phyloP scores from a whole-genome alignment of 2,329 filamentous ascomycete genomes.

The Thyridium curvatum region DNA sequence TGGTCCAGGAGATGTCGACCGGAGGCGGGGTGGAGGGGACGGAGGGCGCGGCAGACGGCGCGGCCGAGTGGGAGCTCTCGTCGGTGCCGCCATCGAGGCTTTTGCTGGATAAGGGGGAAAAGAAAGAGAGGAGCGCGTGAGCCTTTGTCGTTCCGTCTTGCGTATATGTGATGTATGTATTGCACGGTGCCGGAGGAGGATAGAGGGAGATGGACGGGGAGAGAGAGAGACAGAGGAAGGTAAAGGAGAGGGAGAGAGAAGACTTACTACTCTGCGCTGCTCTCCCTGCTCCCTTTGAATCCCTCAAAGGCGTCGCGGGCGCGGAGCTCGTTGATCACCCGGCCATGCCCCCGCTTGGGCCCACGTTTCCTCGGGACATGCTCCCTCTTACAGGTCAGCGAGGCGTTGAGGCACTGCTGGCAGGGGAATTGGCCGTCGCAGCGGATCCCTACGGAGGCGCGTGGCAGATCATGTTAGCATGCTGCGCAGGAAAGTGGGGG shows the following conservation, averaged over 20 bases:
- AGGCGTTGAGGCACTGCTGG: conserved; percentile 53
- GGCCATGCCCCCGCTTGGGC: conserved; percentile 55
- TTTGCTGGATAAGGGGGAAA: no score
- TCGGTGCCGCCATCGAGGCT: conserved; percentile 1
- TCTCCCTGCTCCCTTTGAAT: conserved; percentile 32
- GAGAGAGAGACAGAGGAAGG: conserved; percentile 6
- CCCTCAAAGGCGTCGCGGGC: conserved; percentile 34
- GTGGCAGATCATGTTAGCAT: conserved; percentile 4
- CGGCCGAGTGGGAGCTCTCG: conserved; percentile 5
- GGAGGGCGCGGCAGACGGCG: conserved; percentile 8
- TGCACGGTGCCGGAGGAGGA: no score
- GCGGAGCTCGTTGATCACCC: conserved; percentile 56
- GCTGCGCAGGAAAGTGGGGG: conserved; percentile 12
- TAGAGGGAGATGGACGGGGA: no score
- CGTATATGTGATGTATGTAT: conserved; percentile 7
- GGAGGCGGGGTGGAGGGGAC: conserved; percentile 16
- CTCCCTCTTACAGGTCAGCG: conserved; percentile 57
- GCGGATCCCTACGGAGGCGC: conserved; percentile 30
- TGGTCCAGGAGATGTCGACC: conserved; percentile 20
- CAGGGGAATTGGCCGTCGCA: conserved; percentile 45
- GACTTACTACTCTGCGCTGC: conserved; percentile 24
- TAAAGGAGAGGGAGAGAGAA: background rate
- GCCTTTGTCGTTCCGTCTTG: no score
- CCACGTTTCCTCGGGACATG: conserved; percentile 59
- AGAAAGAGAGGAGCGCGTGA: no score